Percentiles rank a stretch among this genome's conserved stretches.
Evolutionary conservation across 768 basidiomycete species (phyloP).

Genomic region (Lactarius trivialis): DNA sequence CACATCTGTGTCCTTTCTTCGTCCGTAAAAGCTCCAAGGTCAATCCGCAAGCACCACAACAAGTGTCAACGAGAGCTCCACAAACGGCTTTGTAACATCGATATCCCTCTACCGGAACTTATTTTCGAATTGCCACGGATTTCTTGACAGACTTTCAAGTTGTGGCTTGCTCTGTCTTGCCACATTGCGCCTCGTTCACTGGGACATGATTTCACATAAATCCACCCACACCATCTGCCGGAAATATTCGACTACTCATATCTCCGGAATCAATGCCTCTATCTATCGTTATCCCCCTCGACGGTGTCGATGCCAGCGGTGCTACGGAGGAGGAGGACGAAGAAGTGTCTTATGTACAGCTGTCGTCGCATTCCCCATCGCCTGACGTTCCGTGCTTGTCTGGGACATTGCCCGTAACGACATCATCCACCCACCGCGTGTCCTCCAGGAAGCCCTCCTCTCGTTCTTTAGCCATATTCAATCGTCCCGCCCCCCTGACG

Average conservation of each 20-base stretch:
- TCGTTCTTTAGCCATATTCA: constrained; percentile 12
- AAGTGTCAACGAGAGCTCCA: not conserved
- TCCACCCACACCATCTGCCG: not conserved
- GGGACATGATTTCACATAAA: constrained; percentile 8
- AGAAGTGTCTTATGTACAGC: not conserved
- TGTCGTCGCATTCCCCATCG: not conserved
- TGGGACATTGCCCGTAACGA: not conserved
- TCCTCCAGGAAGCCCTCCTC: constrained; percentile 12
- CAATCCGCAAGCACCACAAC: not conserved
- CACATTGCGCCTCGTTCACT: constrained; percentile 1
- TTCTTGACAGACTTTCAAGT: not conserved
- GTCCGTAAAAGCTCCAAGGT: not conserved
- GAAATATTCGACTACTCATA: not conserved
- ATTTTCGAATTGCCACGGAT: not conserved
- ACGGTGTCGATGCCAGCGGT: not conserved
- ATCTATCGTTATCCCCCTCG: constrained; percentile 4
- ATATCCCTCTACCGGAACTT: not conserved
- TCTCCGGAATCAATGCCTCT: constrained; percentile 1
- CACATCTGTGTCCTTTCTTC: not conserved
- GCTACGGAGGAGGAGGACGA: not conserved
- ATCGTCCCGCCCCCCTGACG: not conserved
- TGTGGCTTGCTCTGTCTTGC: constrained; percentile 8
- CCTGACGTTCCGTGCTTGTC: constrained; percentile 1
- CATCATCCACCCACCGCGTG: not conserved
- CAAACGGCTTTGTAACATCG: not conserved